Evolutionary conservation across 2,329 filamentous ascomycete species (phyloP).

Genomic region (Mycosphaerella arachidis): DNA sequence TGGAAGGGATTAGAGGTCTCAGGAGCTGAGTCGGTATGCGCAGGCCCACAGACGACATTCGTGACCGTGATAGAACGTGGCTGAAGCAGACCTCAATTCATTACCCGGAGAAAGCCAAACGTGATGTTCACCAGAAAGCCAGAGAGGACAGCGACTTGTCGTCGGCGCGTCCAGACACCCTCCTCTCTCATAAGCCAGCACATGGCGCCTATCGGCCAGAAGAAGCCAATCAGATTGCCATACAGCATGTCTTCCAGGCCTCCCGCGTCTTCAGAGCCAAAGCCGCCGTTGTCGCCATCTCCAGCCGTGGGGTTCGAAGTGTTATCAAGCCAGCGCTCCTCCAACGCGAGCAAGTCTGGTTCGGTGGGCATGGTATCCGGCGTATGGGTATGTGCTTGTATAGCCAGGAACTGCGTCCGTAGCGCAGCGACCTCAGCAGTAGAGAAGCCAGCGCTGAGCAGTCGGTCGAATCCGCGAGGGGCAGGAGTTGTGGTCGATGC

Average conservation of each 20-base stretch:
- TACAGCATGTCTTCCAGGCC: constrained; percentile 80
- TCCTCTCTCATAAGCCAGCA: constrained; percentile 83
- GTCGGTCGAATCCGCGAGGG: constrained; percentile 81
- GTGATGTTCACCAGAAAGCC: constrained; percentile 75
- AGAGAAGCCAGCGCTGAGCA: constrained; percentile 77
- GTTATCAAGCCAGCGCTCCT: constrained; percentile 86
- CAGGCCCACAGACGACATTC: constrained; percentile 26
- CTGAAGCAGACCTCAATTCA: constrained; percentile 33
- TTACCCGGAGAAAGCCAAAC: constrained; percentile 65
- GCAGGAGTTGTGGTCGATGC: constrained; percentile 47
- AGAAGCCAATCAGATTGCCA: constrained; percentile 87
- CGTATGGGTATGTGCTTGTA: constrained; percentile 76
- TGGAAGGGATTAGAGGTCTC: constrained; percentile 1
- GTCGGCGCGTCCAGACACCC: constrained; percentile 77
- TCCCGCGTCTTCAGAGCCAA: constrained; percentile 54
- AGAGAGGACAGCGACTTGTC: constrained; percentile 80
- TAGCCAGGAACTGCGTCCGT: constrained; percentile 80
- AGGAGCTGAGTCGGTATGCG: constrained; percentile 12
- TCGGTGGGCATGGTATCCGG: constrained; percentile 85
- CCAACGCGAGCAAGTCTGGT: constrained; percentile 68
- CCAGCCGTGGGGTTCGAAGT: constrained; percentile 30
- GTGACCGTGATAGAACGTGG: constrained; percentile 3
- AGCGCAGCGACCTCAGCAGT: constrained; percentile 76
- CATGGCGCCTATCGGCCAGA: constrained; percentile 85
- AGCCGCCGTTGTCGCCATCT: constrained; percentile 39